Percentiles rank a stretch among this genome's conserved stretches.
These are phyloP conservation scores for Xylariaceae sp. DNA, from an alignment of 2,329 filamentous ascomycete species.

Conservation along the genomic window DNA sequence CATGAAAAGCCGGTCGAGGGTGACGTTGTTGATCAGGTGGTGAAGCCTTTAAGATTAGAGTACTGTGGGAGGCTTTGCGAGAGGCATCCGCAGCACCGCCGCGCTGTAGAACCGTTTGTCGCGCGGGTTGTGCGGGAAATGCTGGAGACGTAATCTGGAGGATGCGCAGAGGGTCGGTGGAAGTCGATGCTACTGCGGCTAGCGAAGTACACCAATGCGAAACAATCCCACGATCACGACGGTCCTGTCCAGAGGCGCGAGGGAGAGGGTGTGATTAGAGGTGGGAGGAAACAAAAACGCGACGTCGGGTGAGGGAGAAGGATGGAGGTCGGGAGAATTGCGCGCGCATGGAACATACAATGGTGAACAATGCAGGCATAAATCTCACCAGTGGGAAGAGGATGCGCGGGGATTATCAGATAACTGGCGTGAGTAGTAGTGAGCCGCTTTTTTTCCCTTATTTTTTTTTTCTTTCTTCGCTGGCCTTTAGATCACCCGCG, in stretches of 20 bases:
- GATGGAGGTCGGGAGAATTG: slow-evolving; percentile 18
- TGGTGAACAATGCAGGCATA: slow-evolving; percentile 14
- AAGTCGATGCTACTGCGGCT: slow-evolving; percentile 1
- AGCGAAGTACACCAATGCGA: slow-evolving; percentile 3
- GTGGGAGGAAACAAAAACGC: slow-evolving; percentile 5
- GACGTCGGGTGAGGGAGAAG: slow-evolving; percentile 19
- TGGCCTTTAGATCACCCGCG: slow-evolving; percentile 24
- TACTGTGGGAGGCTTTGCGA: background rate
- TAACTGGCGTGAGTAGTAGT: slow-evolving; percentile 24
- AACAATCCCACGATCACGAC: background rate
- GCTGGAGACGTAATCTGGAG: background rate
- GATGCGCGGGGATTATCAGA: slow-evolving; percentile 27
- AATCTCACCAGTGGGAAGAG: slow-evolving; percentile 19
- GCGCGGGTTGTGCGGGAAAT: background rate
- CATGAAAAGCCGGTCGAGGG: slow-evolving; percentile 24
- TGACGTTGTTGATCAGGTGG: background rate
- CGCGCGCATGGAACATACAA: slow-evolving; percentile 11
- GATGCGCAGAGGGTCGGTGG: slow-evolving; percentile 2
- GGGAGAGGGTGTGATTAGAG: slow-evolving; percentile 1
- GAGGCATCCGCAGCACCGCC: slow-evolving; percentile 9
- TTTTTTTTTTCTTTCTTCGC: slow-evolving; percentile 14
- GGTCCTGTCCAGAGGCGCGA: slow-evolving; percentile 1
- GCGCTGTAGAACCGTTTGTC: background rate
- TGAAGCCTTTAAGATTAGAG: background rate
- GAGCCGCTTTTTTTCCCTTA: slow-evolving; percentile 25